Evolutionary conservation across 2,329 filamentous ascomycete genomes (phyloP).

Genomic region (Talaromyces marneffei): DNA sequence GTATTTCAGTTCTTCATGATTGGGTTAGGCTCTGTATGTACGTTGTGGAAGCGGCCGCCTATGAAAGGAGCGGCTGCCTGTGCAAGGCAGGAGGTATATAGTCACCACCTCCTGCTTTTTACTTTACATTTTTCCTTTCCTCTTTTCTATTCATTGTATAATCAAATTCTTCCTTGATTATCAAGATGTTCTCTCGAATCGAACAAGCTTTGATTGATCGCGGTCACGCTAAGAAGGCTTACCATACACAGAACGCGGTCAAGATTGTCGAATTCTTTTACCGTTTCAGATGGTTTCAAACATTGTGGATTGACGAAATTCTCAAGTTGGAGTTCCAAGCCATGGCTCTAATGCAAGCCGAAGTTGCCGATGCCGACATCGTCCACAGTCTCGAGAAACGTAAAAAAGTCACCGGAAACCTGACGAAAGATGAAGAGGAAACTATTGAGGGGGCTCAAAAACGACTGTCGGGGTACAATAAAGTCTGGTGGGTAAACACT

Average conservation of each 20-base stretch:
- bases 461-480: neutral
- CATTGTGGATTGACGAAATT: neutral
- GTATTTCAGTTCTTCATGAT: no score
- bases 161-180: no score
- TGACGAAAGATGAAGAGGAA: neutral
- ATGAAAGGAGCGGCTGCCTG: no score
- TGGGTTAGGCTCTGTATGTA: no score
- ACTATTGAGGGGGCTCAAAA: neutral
- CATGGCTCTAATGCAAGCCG: neutral
- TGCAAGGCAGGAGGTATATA: no score
- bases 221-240: neutral
- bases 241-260: neutral
- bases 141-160: no score
- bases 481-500: neutral
- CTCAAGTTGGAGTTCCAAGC: neutral
- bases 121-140: no score
- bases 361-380: neutral
- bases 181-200: conserved; percentile 6
- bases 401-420: neutral
- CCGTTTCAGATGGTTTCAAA: neutral
- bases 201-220: neutral
- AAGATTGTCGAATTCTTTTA: neutral
- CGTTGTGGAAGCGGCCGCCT: no score
- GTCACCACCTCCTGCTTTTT: no score
- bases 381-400: neutral